phyloP scores from a whole-genome alignment of 2,329 filamentous ascomycete genomes.

The Tolypocladium amazonense region DNA sequence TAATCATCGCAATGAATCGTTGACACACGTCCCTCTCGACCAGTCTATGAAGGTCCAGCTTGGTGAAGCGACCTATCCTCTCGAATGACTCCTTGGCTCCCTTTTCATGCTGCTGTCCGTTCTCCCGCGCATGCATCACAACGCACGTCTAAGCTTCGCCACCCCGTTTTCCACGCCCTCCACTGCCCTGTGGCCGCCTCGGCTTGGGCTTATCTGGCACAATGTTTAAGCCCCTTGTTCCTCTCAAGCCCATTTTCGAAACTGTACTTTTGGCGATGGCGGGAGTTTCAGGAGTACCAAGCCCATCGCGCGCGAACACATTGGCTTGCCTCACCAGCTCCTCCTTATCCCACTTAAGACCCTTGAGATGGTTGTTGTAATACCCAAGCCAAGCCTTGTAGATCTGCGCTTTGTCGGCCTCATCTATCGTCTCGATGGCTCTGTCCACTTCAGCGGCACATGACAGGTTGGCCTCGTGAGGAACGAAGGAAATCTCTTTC shows the following conservation, averaged over 20 bases:
- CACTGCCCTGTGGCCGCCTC: neutral
- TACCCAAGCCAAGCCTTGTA: conserved; percentile 50
- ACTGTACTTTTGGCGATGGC: conserved; percentile 34
- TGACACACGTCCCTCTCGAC: neutral
- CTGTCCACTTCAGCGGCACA: conserved; percentile 23
- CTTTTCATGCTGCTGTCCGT: too few species aligned
- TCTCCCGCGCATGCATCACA: neutral
- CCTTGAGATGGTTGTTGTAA: conserved; percentile 40
- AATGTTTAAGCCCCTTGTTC: conserved; percentile 35
- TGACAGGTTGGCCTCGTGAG: conserved; percentile 34
- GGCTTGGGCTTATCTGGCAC: conserved; percentile 29
- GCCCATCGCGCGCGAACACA: conserved; percentile 33
- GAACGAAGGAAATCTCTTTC: conserved; percentile 42
- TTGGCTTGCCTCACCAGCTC: conserved; percentile 41
- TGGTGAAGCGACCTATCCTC: neutral
- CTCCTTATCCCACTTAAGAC: conserved; percentile 28
- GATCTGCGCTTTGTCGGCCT: conserved; percentile 31
- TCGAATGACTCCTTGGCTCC: neutral
- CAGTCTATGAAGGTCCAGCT: neutral
- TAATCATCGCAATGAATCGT: neutral
- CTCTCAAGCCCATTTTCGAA: conserved; percentile 47
- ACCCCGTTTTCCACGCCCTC: neutral
- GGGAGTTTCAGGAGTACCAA: conserved; percentile 37
- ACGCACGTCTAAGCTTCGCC: neutral
- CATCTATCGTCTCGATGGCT: conserved; percentile 32